Conservation (phyloP, 1,139 yeast genomes). For the Blastobotrys elegans region DNA sequence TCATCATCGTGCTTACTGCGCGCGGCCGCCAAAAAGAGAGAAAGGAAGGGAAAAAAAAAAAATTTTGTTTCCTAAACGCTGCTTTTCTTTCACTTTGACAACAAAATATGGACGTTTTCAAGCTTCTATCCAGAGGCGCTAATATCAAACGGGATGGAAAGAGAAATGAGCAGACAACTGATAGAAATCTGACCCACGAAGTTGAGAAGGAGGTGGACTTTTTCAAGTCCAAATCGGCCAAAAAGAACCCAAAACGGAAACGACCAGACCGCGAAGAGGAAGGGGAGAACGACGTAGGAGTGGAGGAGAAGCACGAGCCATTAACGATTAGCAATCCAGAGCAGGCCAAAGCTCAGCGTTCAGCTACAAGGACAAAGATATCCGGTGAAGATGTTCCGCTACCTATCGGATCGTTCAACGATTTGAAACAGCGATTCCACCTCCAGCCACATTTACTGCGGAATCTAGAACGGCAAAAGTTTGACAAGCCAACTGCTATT, state of each 20-base stretch:
- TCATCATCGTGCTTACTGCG: neutral
- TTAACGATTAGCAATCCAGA: constrained; percentile 47
- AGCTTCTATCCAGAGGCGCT: constrained; percentile 83
- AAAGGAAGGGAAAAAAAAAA: too few species aligned
- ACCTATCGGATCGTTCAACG: constrained; percentile 87
- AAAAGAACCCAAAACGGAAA: constrained; percentile 4
- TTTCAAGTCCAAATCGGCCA: constrained; percentile 34
- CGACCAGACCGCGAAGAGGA: constrained; percentile 23
- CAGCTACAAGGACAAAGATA: constrained; percentile 54
- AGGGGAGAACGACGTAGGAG: constrained; percentile 24
- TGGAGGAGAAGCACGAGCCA: constrained; percentile 36
- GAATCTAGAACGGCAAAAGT: constrained; percentile 64
- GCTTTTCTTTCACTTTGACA: neutral
- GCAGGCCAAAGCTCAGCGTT: constrained; percentile 56
- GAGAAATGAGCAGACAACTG: constrained; percentile 36
- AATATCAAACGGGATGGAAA: constrained; percentile 50
- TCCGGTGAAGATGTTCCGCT: constrained; percentile 76
- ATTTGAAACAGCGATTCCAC: constrained; percentile 61
- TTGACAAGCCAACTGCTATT: constrained; percentile 84
- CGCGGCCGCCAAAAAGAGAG: neutral
- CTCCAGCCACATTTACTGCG: constrained; percentile 57
- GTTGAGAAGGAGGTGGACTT: constrained; percentile 53
- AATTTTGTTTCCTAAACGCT: too few species aligned
- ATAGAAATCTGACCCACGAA: constrained; percentile 30
- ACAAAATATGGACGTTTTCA: constrained; percentile 74